A percentile compares a stretch with the other conserved stretches of the same genome.
Conservation (phyloP, 208 protist genomes). For the Acanthamoeba royreba region DNA sequence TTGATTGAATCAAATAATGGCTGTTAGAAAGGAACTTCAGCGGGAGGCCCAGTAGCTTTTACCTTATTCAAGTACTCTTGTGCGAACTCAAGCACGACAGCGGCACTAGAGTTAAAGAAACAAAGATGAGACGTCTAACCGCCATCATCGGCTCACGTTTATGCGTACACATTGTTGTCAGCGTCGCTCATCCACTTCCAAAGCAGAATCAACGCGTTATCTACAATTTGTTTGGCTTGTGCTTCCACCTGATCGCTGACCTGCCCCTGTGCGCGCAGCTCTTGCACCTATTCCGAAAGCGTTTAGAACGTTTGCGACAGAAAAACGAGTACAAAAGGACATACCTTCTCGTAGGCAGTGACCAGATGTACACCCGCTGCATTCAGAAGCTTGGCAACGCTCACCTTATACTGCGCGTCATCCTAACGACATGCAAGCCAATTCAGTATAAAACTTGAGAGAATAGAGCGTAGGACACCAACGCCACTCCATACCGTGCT, state of each 20-base stretch:
- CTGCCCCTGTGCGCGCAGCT: not conserved
- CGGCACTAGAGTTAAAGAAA: not conserved
- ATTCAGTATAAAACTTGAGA: too few species aligned
- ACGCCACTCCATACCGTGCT: not conserved
- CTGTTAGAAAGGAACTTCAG: too few species aligned
- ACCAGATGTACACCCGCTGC: not conserved
- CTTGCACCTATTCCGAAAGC: not conserved
- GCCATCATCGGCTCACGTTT: too few species aligned
- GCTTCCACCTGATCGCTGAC: not conserved
- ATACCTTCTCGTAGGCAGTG: not conserved
- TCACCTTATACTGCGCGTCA: not conserved
- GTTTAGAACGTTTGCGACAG: too few species aligned
- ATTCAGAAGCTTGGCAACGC: constrained; percentile 6
- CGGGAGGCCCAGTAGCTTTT: too few species aligned
- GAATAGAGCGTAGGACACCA: too few species aligned
- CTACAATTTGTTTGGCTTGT: constrained; percentile 37
- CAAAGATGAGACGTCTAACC: too few species aligned
- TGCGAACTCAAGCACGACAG: not conserved
- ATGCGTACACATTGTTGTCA: constrained; percentile 29
- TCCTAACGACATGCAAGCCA: too few species aligned
- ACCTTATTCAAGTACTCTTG: constrained; percentile 19
- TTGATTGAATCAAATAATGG: too few species aligned
- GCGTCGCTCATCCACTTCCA: constrained; percentile 39
- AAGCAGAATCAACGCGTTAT: constrained; percentile 25
- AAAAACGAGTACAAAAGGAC: not conserved